Base-by-base conservation (phyloP, 805 yeast genomes). In the Blastobotrys mokoenaii region DNA sequence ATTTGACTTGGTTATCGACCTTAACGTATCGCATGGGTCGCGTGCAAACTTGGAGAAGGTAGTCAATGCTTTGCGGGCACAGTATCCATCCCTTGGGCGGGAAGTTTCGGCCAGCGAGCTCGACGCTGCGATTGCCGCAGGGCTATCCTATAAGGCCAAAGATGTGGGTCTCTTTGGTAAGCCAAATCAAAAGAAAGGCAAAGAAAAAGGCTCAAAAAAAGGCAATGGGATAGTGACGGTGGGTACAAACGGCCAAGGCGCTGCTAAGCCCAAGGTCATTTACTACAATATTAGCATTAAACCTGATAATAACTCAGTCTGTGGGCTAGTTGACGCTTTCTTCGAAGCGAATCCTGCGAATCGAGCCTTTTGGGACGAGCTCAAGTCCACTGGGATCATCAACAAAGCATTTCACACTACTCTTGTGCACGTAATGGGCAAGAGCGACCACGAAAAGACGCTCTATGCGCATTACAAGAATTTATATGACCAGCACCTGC, bases 1-100 rank as follows among this genome's bases (percentile, higher is more conserved):
- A 32, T 90, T 89, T 66, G 90, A 85, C 59, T 48, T 67, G 10
- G 68, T 85, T 2, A 76, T 93, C 17, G 66, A 81, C 45, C 63
- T 93, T 43, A 64, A 71, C 3, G 74, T 77, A 1, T 51, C 60
- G 2, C 63, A 72, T 17, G 73, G 83, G 0, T 72, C 84, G 0
- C 56, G 74, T 32, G 46, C 51, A 1, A 84, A 83, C 56, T 71
- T 80, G 2, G 65, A 62, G 46, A 50, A 47, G 0, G 65, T 84
- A 1, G 56, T 80, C 0, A 36, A 50, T 1, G 49, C 57, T 3
- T 46, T 86, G 30, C 51, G 65, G 12, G 44, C 60, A 10, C 48
- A 61, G 33, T 80, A 71, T 50, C 77, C 79, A 0, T 65, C 66
- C 1, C 50, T 82, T 25, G 55, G 73, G 4, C 60, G 56, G 4